Evolutionary conservation across 1,284 basidiomycete species (phyloP), one percentile per base, ranked within the genome.

Genomic region (Cryptococcus sp.): DNA sequence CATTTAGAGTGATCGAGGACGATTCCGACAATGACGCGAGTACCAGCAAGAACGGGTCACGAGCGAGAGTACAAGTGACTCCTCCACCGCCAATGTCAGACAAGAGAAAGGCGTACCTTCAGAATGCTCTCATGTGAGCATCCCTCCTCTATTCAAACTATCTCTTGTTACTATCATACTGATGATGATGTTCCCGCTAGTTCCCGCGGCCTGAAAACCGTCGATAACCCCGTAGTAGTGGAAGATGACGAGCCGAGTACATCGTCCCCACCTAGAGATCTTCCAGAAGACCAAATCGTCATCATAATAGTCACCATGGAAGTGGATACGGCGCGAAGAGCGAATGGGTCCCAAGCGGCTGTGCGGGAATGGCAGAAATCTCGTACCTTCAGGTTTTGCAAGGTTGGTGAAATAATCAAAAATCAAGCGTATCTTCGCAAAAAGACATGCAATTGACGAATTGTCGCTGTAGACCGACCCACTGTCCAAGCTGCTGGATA

Each of bases 301-400:
- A 61, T 76, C 47, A 57, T 56, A 0, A 60, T 75, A 4, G 31
- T 35, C 2, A 25, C 48, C 16, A 75, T 77, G 73, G 62, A 71
- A 16, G 65, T 63, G 1, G 70, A 73, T 48, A 67, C 68, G 0
- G 64, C 60, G 16, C 60, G 60, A 25, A 56, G 44, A 40, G 48
- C 39, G 15, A 56, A 61, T 25, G 58, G 56, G 0, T 67, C 69
- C 45, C 57, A 59, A n/a, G 60, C 54, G 8, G 72, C 72, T 4
- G 56, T 73, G 3, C 49, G 57, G 19, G 53, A 61, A 20, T 75
- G 66, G 47, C 65, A 72, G 59, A 68, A 65, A 22, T 50, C 45
- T 11, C 59, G 68, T 17, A 50, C 57, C 0, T 60, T 73, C 42
- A 56, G 47, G 13, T 35, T 71, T 1, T 53, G 47, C 47, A 44